Evolutionary conservation across 179 eudicot species (phyloP).

Genomic region (Amaranthus tricolor): DNA sequence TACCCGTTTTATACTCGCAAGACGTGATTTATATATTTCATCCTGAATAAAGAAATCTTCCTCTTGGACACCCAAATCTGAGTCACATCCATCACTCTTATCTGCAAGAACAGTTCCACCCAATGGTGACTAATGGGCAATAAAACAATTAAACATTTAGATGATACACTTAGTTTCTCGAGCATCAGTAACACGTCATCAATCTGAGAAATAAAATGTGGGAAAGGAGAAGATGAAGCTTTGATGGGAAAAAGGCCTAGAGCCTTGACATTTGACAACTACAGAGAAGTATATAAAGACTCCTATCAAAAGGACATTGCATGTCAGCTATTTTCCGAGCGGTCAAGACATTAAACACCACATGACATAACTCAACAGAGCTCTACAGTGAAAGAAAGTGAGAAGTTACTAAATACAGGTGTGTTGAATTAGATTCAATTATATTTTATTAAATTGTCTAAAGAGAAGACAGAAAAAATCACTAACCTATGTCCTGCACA

Average conservation of each 20-base stretch:
- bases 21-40: conserved; percentile 88
- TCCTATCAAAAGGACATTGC: not conserved
- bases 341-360: not conserved
- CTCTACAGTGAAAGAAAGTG: not conserved
- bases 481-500: not conserved
- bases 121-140: conserved; percentile 9
- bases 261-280: not conserved
- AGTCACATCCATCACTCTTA: conserved; percentile 65
- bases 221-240: not conserved
- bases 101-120: conserved; percentile 46
- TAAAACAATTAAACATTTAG: not conserved
- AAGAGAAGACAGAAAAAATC: not conserved
- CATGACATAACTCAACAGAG: not conserved
- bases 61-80: conserved; percentile 62
- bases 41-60: conserved; percentile 82
- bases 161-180: not conserved
- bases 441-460: not conserved
- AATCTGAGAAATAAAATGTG: not conserved
- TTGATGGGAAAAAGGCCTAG: not conserved
- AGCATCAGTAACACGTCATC: not conserved
- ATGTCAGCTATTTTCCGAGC: not conserved
- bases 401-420: not conserved
- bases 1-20: conserved; percentile 96
- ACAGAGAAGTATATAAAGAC: not conserved
- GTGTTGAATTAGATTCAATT: not conserved